phyloP scores from a whole-genome alignment of 208 protist species.

The Tritrichomonas musculus region DNA sequence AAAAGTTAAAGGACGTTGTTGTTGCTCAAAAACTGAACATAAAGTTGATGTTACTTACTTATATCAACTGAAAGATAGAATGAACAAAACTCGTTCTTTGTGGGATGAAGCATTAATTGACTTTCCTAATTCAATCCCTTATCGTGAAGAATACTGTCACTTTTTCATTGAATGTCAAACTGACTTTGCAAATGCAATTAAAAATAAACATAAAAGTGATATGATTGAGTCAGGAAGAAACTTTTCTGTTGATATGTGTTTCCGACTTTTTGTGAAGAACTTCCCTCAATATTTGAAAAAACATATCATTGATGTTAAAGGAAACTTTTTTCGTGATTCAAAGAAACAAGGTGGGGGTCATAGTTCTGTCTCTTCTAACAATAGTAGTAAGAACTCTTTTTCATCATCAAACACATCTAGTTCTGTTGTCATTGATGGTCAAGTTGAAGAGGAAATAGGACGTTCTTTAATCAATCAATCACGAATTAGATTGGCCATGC shows the following conservation, averaged over 20 bases:
- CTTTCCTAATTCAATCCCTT: background rate
- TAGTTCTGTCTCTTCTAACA: background rate
- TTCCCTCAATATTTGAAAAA: background rate
- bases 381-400: background rate
- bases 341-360: background rate
- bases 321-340: background rate
- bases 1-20: too few species aligned
- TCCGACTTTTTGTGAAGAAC: background rate
- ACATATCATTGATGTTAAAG: background rate
- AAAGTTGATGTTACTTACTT: too few species aligned
- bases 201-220: background rate
- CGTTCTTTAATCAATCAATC: background rate
- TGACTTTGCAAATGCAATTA: background rate
- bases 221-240: too few species aligned
- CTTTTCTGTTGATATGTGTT: background rate
- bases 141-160: background rate
- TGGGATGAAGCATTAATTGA: background rate
- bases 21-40: too few species aligned
- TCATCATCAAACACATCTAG: background rate
- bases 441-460: background rate
- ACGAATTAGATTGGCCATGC: background rate
- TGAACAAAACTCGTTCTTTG: background rate
- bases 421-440: background rate
- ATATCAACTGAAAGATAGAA: too few species aligned
- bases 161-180: conserved; percentile 11